Evolutionary conservation across 1,284 basidiomycete species (phyloP), one percentile per base, ranked within the genome.

Genomic region (Ceratobasidium sp.): DNA sequence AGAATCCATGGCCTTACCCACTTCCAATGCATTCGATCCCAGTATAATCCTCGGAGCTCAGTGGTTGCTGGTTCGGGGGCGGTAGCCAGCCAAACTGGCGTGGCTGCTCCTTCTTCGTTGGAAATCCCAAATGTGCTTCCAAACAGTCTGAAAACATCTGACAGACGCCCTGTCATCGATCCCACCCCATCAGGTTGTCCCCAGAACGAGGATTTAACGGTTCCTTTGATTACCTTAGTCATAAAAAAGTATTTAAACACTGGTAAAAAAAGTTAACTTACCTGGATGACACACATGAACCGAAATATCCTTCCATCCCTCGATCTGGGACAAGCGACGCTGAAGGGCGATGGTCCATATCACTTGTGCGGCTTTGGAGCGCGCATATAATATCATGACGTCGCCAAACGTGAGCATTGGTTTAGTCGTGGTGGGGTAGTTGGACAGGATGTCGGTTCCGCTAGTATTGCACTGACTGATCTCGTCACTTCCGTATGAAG

Each of bases 281-380:
- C 69, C 69, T 32, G 69, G 69, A 40, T 70, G 69, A 40, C 69
- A 70, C 15, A 38, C 20, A 29, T 67, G 52, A 10, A 70, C 69
- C 6, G 43, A 25, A 22, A 70, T 34, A 42, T 67, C 50, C 17
- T 67, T 70, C 53, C 45, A 70, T 29, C 27, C 43, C 25, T 65
- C 50, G 17, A 35, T n/a, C 4, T 22, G 3, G 22, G 25, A 12
- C 40, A 70, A 38, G 2, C 35, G 29, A 0, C 49, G 40, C 52
- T 71, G 70, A 12, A 68, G 42, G 27, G 40, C 54, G 13, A 43
- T 50, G 13, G 70, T 68, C 40, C 40, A 71, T 17, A 68, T 35
- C 1, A 57, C 47, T 29, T 71, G 70, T 17, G 38, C 15, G 13
- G 45, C 64, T 35, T 71, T 71, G 8, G 70, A 34, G 5, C 55